Evolutionary conservation across 805 yeast genomes (phyloP).

Genomic region (Ogataea salicorniae): DNA sequence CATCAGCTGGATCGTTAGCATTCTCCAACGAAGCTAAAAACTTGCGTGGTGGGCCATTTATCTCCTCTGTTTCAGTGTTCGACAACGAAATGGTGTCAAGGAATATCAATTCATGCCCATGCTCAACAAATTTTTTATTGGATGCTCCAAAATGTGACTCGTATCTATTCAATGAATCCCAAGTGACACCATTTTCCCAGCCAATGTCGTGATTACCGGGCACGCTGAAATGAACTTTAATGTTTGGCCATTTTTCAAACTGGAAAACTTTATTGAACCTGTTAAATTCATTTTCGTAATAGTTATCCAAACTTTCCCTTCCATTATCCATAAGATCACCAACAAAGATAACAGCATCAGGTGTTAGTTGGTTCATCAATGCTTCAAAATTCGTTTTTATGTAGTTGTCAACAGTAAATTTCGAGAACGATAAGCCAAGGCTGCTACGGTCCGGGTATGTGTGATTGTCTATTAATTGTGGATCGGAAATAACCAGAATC

Average conservation of each 20-base stretch:
- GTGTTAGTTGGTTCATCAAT: conserved; percentile 60
- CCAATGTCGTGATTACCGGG: conserved; percentile 99
- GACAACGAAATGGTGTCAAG: conserved; percentile 83
- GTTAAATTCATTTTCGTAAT: conserved; percentile 59
- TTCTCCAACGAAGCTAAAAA: conserved; percentile 42
- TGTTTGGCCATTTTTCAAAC: conserved; percentile 38
- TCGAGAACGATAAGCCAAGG: conserved; percentile 48
- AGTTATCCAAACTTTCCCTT: conserved; percentile 66
- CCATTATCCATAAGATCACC: conserved; percentile 98
- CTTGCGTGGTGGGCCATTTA: conserved; percentile 43
- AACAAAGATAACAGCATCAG: conserved; percentile 71
- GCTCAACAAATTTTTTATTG: conserved; percentile 45
- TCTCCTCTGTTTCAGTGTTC: conserved; percentile 41
- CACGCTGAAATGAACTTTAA: conserved; percentile 33
- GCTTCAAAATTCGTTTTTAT: conserved; percentile 61
- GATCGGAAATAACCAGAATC: conserved; percentile 70
- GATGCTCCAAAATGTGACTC: conserved; percentile 69
- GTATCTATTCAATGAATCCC: conserved; percentile 57
- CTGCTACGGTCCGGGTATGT: conserved; percentile 69
- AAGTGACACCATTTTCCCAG: conserved; percentile 67
- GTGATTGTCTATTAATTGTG: conserved; percentile 84
- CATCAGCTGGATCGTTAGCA: conserved; percentile 13
- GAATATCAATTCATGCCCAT: conserved; percentile 70
- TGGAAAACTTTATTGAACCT: conserved; percentile 64
- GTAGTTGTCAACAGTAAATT: conserved; percentile 67